A percentile compares a stretch with the other conserved stretches of the same genome.
These are phyloP conservation scores for Cantharellus cinnabarinus DNA, from an alignment of 768 basidiomycete species.

Conservation along the genomic window DNA sequence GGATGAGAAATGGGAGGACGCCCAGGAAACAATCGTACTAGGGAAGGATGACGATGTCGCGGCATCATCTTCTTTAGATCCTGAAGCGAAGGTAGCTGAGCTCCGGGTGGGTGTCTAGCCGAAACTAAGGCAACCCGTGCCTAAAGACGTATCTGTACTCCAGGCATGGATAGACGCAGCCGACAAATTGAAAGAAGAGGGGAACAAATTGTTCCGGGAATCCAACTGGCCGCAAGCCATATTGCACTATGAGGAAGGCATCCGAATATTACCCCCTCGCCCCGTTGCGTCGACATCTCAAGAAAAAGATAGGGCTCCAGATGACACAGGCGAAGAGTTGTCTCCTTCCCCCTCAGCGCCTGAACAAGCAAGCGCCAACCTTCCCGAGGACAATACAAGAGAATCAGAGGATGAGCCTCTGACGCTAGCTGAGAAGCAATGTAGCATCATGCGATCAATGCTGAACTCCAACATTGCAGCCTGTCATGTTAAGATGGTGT, in stretches of 20 bases:
- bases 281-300: slow-evolving; percentile 4
- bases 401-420: slow-evolving; percentile 6
- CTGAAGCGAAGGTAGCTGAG: too few relatives aligned
- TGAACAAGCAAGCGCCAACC: neutral
- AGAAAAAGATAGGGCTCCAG: slow-evolving; percentile 8
- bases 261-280: slow-evolving; percentile 36
- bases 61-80: too few relatives aligned
- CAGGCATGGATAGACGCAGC: slow-evolving; percentile 31
- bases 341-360: neutral
- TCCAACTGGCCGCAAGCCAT: slow-evolving; percentile 51
- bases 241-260: slow-evolving; percentile 42
- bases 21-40: too few relatives aligned
- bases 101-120: too few relatives aligned
- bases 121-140: too few relatives aligned
- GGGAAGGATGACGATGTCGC: too few relatives aligned
- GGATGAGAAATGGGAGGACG: too few relatives aligned
- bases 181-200: slow-evolving; percentile 46
- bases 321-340: slow-evolving; percentile 1
- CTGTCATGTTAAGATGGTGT: slow-evolving; percentile 59
- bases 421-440: slow-evolving; percentile 24
- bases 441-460: slow-evolving; percentile 42
- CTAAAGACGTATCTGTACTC: too few relatives aligned
- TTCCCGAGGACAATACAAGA: too few relatives aligned
- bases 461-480: slow-evolving; percentile 79
- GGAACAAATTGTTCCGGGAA: slow-evolving; percentile 52